Conservation (phyloP, 768 basidiomycete genomes). For the Terana coerulea region DNA sequence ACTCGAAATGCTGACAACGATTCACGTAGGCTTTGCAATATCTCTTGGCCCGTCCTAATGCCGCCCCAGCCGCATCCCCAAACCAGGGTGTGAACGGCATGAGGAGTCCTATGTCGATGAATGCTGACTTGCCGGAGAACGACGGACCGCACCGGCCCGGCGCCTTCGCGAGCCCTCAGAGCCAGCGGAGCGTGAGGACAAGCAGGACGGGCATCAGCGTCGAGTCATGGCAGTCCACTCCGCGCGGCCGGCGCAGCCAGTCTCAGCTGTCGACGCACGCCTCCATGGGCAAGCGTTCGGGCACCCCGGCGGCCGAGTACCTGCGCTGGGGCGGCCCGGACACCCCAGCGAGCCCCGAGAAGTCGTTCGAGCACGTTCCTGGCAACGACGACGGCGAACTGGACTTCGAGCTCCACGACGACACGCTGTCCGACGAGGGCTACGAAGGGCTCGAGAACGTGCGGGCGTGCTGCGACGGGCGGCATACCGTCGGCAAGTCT, state of each 20-base stretch:
- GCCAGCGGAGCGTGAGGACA: conserved; percentile 68
- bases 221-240: conserved; percentile 72
- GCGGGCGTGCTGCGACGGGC: conserved; percentile 84
- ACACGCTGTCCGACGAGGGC: conserved; percentile 66
- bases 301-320: conserved; percentile 91
- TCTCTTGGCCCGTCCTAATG: conserved; percentile 71
- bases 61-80: conserved; percentile 24
- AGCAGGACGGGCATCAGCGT: conserved; percentile 40
- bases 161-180: conserved; percentile 60
- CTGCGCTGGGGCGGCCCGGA: conserved; percentile 76
- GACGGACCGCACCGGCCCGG: conserved; percentile 50
- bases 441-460: conserved; percentile 96
- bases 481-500: conserved; percentile 75
- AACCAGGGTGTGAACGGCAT: conserved; percentile 17
- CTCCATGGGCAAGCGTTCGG: conserved; percentile 79
- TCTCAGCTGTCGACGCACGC: conserved; percentile 74
- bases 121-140: conserved; percentile 31
- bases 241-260: conserved; percentile 71
- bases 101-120: conserved; percentile 27
- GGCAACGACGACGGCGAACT: conserved; percentile 57
- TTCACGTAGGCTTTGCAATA: conserved; percentile 79
- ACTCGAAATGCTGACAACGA: too few species aligned
- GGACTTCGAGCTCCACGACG: conserved; percentile 83
- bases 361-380: conserved; percentile 40
- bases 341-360: conserved; percentile 71